Evolutionary conservation across 352 stramenopile genomes (phyloP).

Genomic region (Pythium plurisporium): DNA sequence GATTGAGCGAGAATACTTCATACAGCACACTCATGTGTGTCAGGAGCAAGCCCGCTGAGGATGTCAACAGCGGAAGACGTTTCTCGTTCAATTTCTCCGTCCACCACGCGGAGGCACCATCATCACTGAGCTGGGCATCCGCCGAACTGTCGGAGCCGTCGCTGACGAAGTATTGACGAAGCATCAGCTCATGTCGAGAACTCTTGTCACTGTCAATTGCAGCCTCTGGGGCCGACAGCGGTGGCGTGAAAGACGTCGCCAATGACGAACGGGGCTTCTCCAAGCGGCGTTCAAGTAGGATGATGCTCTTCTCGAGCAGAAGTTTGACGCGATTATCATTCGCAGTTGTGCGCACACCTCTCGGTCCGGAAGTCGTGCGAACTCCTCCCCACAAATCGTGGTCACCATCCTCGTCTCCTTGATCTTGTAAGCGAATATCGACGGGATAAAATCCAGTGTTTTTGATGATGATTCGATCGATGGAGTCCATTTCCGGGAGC

Average conservation of each 20-base stretch:
- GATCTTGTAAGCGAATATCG: slow-evolving; percentile 41
- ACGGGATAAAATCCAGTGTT: slow-evolving; percentile 61
- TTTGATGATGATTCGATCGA: slow-evolving; percentile 51
- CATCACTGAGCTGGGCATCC: not conserved
- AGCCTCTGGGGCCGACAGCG: too few relatives aligned
- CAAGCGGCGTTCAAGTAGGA: slow-evolving; percentile 57
- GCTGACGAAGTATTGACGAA: too few relatives aligned
- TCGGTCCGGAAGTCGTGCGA: not conserved
- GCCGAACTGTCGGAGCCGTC: too few relatives aligned
- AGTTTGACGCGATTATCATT: slow-evolving; percentile 59
- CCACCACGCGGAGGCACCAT: slow-evolving; percentile 22
- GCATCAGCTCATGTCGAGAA: too few relatives aligned
- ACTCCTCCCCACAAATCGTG: not conserved
- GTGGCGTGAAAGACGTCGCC: not conserved
- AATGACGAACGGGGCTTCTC: not conserved
- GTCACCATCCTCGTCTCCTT: slow-evolving; percentile 13
- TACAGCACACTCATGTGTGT: slow-evolving; percentile 47
- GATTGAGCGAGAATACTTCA: slow-evolving; percentile 50
- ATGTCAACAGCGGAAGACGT: slow-evolving; percentile 20
- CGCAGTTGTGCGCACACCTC: slow-evolving; percentile 26
- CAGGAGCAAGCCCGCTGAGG: not conserved
- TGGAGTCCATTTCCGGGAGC: slow-evolving; percentile 54
- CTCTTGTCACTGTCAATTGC: too few relatives aligned
- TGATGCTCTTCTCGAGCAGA: slow-evolving; percentile 45
- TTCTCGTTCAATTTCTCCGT: slow-evolving; percentile 26